These are phyloP conservation scores for Diplogelasinospora grovesii DNA, from an alignment of 495 filamentous ascomycete genomes.

Conservation along the genomic window DNA sequence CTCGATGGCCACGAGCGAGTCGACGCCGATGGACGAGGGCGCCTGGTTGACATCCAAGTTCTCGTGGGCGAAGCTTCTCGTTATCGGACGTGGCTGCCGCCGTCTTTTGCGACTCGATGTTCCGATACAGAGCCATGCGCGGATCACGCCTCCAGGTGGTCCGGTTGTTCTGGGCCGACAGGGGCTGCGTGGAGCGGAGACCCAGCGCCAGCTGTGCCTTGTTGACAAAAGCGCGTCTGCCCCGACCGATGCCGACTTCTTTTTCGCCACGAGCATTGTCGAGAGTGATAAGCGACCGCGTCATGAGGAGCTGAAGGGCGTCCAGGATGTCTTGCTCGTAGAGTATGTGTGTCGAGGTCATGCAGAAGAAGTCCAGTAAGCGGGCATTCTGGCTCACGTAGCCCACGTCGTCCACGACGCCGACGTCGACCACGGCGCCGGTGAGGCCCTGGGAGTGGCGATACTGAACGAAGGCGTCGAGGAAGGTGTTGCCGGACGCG, in stretches of 20 bases:
- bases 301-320: not conserved
- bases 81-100: no score
- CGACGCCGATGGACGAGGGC: no score
- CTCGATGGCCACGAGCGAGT: no score
- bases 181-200: not conserved
- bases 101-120: no score
- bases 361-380: not conserved
- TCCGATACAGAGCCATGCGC: not conserved
- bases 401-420: conserved; percentile 17
- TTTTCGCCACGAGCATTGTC: not conserved
- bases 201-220: no score
- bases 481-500: conserved; percentile 49
- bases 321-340: not conserved
- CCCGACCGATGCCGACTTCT: not conserved
- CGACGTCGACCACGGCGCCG: conserved; percentile 14
- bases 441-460: conserved; percentile 13
- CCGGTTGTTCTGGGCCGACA: not conserved
- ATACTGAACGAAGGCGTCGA: conserved; percentile 35
- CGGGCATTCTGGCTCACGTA: conserved; percentile 12
- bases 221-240: no score
- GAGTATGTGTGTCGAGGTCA: not conserved
- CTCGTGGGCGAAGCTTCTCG: no score
- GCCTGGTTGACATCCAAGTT: no score
- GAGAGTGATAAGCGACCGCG: not conserved
- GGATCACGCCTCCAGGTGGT: not conserved